A percentile compares a stretch with the other conserved stretches of the same genome.
Conservation (phyloP, 1,139 yeast genomes). For the Protomyces arabidopsidicola region DNA sequence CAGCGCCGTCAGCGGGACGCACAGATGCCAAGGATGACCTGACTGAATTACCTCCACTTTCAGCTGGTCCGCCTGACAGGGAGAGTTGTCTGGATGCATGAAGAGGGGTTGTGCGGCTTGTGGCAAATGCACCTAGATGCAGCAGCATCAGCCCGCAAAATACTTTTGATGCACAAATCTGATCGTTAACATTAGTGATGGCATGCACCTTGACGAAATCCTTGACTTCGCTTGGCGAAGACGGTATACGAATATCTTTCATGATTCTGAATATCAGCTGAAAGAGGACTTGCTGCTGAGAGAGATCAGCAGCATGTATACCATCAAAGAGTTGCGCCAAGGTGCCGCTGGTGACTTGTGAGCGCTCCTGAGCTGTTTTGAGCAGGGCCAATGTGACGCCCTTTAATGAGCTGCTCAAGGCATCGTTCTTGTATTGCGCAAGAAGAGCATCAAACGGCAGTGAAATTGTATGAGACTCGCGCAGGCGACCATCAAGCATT, state of each 20-base stretch:
- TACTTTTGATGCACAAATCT: too few species aligned
- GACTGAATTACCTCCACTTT: too few species aligned
- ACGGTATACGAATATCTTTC: not conserved
- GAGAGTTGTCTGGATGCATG: too few species aligned
- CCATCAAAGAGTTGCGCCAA: not conserved
- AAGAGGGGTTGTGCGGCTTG: not conserved
- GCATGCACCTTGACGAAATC: not conserved
- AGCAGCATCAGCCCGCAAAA: not conserved
- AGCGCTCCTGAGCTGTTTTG: not conserved
- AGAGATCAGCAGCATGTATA: not conserved
- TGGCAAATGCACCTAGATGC: not conserved
- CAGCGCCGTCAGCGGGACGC: not conserved
- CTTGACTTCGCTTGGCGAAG: not conserved
- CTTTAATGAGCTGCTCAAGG: conserved; percentile 35
- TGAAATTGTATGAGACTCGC: conserved; percentile 47
- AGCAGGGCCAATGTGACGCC: not conserved
- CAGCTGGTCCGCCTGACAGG: too few species aligned
- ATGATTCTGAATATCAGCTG: not conserved
- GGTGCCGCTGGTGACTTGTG: not conserved
- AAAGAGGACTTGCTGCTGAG: not conserved
- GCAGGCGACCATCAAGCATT: conserved; percentile 48
- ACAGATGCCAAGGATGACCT: not conserved
- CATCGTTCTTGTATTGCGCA: conserved; percentile 58
- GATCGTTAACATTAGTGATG: conserved; percentile 1
- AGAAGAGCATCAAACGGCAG: conserved; percentile 62